phyloP scores from a whole-genome alignment of 108 stramenopile genomes.

The Craspedostauros australis region DNA sequence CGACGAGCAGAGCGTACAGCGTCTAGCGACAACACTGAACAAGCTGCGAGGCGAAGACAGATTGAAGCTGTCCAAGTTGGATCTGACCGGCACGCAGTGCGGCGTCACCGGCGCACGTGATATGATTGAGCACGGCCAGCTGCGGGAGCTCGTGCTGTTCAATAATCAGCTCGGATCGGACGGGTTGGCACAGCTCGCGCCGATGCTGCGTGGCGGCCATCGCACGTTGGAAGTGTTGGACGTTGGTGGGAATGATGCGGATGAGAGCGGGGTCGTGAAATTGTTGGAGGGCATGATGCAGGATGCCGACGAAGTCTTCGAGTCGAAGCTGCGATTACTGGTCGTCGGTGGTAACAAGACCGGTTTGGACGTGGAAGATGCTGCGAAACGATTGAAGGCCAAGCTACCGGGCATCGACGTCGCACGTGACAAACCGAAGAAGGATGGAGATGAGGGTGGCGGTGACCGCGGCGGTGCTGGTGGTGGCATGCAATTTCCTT shows the following conservation, averaged over 20 bases:
- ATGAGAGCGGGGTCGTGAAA: constrained; percentile 41
- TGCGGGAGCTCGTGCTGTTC: constrained; percentile 50
- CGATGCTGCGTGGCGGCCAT: constrained; percentile 38
- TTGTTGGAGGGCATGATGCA: constrained; percentile 34
- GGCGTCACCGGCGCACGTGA: constrained; percentile 43
- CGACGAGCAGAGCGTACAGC: too few species aligned
- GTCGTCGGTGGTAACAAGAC: constrained; percentile 69
- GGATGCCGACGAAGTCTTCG: constrained; percentile 15
- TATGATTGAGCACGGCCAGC: constrained; percentile 19
- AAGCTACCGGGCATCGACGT: constrained; percentile 59
- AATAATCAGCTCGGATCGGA: constrained; percentile 49
- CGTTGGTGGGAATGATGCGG: constrained; percentile 63
- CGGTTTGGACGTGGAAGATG: constrained; percentile 37
- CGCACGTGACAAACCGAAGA: constrained; percentile 57
- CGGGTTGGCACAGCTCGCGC: constrained; percentile 43
- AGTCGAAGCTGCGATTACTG: constrained; percentile 37
- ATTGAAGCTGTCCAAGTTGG: too few species aligned
- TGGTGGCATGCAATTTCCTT: too few species aligned
- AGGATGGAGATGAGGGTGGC: too few species aligned
- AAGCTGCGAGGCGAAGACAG: too few species aligned
- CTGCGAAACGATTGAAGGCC: constrained; percentile 24
- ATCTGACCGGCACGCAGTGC: constrained; percentile 52
- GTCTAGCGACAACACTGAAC: too few species aligned
- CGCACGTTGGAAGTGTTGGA: constrained; percentile 53
- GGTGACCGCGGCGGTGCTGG: too few species aligned